Evolutionary conservation across 2,329 filamentous ascomycete genomes (phyloP), one percentile per base, ranked within the genome.

Genomic region (Herpotrichia juniperi): DNA sequence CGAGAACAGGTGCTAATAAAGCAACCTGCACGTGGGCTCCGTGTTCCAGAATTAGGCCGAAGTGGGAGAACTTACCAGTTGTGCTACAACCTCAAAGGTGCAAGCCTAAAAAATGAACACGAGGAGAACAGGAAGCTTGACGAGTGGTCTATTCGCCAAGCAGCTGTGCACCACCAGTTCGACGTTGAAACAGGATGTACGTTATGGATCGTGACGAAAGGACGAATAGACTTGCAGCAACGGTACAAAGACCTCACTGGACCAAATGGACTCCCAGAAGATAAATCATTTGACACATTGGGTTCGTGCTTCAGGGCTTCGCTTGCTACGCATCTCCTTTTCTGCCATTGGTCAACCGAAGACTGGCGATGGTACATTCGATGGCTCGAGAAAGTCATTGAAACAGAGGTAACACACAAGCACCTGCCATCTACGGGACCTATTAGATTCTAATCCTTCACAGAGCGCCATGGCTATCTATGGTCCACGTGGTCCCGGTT

Each of bases 331-430:
- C 76, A 79, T 53, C 46, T 76, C 1, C 49, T 78, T 24, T 72
- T 66, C 40, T 74, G 69, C 39, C 62, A 75, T 24, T 79, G 76
- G 76, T 67, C 75, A 3, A 69, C 58, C 0, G 74, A 77, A 50
- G 69, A 74, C n/a, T 79, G 77, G 77, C 65, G 74, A 24, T 67
- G 67, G 59, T 77, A 78, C 53, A 67, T 79, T 17, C 54, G 65
- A 11, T 76, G 65, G 66, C 59, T 79, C 0, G 76, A 79, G 52
- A 58, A 64, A 10, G 49, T 59, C 0, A 58, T 75, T 1, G 69
- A 75, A 25, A 19, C 60, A 24, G 58, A 68, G 48, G 73, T 75
- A 28, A 47, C 47, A 21, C 21, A 31, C 28, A 9, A n/a, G 28
- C 9, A 9, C 9, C n/a, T 8, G n/a, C 19, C 24, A 42, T 21